Percentiles rank a stretch among this genome's conserved stretches.
These are phyloP conservation scores for Trichoderma citrinoviride DNA, from an alignment of 2,329 filamentous ascomycete genomes.

Conservation along the genomic window DNA sequence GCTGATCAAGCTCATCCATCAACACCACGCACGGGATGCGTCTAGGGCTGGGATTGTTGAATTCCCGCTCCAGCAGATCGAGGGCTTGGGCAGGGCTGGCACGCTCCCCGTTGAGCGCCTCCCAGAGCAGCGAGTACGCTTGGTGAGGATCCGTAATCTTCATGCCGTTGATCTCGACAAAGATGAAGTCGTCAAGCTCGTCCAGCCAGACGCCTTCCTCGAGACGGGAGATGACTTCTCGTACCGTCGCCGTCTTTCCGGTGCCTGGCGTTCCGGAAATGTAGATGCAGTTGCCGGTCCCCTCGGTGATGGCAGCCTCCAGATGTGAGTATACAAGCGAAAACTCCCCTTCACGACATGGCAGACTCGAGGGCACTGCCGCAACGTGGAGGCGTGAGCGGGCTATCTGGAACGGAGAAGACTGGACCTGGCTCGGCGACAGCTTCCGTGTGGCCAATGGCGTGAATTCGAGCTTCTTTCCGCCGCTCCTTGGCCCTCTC, in stretches of 20 bases:
- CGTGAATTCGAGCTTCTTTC: slow-evolving; percentile 87
- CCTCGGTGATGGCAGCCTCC: slow-evolving; percentile 89
- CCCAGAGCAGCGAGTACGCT: slow-evolving; percentile 92
- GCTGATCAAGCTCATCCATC: slow-evolving; percentile 97
- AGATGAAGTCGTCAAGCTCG: slow-evolving; percentile 96
- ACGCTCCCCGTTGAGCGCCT: slow-evolving; percentile 88
- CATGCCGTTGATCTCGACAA: slow-evolving; percentile 99
- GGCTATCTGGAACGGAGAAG: slow-evolving; percentile 88
- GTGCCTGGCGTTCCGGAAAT: slow-evolving; percentile 98
- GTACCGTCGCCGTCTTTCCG: slow-evolving; percentile 94
- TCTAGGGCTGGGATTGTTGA: slow-evolving; percentile 84
- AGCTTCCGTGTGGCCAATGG: slow-evolving; percentile 86
- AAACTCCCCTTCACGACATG: slow-evolving; percentile 91
- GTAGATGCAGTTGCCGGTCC: slow-evolving; percentile 94
- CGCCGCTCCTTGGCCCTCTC: slow-evolving; percentile 32
- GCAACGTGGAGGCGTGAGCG: slow-evolving; percentile 89
- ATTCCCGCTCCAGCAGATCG: slow-evolving; percentile 87
- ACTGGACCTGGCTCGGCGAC: slow-evolving; percentile 69
- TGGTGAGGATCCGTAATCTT: slow-evolving; percentile 98
- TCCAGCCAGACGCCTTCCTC: slow-evolving; percentile 85
- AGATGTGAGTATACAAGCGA: slow-evolving; percentile 88
- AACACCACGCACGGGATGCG: slow-evolving; percentile 93
- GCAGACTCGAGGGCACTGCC: slow-evolving; percentile 82
- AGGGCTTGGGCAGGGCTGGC: slow-evolving; percentile 90
- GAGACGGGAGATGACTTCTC: slow-evolving; percentile 86